phyloP scores from a whole-genome alignment of 352 stramenopile species.

The Phytopythium oedochilum region DNA sequence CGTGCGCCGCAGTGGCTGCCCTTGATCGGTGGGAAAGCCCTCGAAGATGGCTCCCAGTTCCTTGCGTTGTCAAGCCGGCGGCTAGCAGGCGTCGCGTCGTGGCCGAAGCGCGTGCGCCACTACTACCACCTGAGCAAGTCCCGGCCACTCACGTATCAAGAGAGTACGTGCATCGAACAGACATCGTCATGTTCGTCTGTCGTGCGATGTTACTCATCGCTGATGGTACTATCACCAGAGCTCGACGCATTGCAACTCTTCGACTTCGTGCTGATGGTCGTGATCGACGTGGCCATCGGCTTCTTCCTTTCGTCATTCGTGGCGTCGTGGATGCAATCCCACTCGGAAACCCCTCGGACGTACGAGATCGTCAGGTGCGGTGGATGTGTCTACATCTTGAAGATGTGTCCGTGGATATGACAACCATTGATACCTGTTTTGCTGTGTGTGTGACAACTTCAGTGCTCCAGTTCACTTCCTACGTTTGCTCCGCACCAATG shows the following conservation, averaged over 20 bases:
- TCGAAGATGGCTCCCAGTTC: constrained; percentile 40
- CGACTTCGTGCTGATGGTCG: constrained; percentile 25
- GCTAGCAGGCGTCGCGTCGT: constrained; percentile 19
- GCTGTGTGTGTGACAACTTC: too few species aligned
- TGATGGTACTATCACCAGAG: constrained; percentile 12
- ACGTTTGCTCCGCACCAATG: constrained; percentile 39
- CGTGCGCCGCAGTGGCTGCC: constrained; percentile 17
- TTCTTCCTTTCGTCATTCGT: background rate
- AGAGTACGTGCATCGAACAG: too few species aligned
- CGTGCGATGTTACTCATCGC: too few species aligned
- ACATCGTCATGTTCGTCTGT: too few species aligned
- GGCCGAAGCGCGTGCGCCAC: constrained; percentile 15
- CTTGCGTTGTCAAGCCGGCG: constrained; percentile 28
- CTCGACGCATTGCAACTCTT: constrained; percentile 19
- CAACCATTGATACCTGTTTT: too few species aligned
- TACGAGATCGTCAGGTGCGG: too few species aligned
- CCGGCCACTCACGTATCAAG: constrained; percentile 17
- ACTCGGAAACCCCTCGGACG: too few species aligned
- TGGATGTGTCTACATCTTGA: too few species aligned
- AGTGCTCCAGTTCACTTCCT: constrained; percentile 34
- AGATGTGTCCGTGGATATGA: too few species aligned
- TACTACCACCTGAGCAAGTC: constrained; percentile 20
- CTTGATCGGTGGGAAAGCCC: constrained; percentile 19
- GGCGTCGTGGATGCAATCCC: too few species aligned
- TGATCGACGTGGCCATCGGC: constrained; percentile 7